A percentile compares a stretch with the other conserved stretches of the same genome.
Conservation (phyloP, 2,329 filamentous ascomycete species). For the Calonectria pauciramosa region DNA sequence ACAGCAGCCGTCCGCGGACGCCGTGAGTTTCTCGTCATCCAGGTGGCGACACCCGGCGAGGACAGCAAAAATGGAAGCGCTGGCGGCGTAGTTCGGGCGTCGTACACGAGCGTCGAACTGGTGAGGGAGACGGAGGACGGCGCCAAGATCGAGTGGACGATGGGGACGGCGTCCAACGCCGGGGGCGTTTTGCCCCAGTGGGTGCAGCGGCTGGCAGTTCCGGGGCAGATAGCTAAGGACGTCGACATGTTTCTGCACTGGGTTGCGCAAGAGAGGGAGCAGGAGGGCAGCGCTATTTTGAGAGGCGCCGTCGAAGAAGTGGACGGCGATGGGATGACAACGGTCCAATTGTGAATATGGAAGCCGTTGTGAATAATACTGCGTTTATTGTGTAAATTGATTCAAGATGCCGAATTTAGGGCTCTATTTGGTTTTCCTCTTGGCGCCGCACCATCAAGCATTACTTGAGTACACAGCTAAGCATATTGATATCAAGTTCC, state of each 20-base stretch:
- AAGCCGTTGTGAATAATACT: background rate
- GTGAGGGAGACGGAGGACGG: constrained; percentile 61
- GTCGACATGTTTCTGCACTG: constrained; percentile 77
- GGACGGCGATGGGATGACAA: constrained; percentile 5
- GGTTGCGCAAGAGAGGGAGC: constrained; percentile 63
- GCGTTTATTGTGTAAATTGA: background rate
- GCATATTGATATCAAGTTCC: background rate
- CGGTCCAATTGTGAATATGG: background rate
- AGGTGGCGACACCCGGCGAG: constrained; percentile 63
- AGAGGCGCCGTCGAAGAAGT: constrained; percentile 22
- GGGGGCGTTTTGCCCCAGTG: constrained; percentile 75
- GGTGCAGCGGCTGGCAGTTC: constrained; percentile 75
- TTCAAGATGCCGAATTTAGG: background rate
- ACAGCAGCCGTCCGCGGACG: constrained; percentile 59
- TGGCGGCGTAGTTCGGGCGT: constrained; percentile 63
- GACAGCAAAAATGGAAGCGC: constrained; percentile 58
- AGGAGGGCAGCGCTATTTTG: constrained; percentile 29
- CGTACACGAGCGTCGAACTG: constrained; percentile 76
- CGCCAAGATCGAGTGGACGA: constrained; percentile 75
- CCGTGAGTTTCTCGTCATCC: constrained; percentile 69
- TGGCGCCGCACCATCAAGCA: background rate
- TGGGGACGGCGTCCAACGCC: constrained; percentile 82
- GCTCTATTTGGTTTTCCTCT: background rate
- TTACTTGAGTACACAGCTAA: background rate
- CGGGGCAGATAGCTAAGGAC: constrained; percentile 76